Evolutionary conservation across 2,329 filamentous ascomycete species (phyloP), one percentile per base, ranked within the genome.

Genomic region (Sporothrix pseudoabietina): DNA sequence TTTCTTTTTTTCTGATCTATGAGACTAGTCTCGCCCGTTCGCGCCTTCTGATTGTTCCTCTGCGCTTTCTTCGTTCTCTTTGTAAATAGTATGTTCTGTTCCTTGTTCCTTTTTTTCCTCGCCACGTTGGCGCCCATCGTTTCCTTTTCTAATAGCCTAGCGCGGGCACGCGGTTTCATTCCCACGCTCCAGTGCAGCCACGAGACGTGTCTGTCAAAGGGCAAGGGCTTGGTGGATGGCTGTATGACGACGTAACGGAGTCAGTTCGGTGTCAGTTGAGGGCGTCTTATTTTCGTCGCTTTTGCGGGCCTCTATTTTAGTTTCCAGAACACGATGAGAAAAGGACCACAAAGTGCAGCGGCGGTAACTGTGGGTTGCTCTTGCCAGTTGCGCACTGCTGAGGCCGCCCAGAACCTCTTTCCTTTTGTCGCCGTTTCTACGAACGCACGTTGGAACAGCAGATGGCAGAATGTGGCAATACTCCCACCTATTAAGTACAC

Each of bases 101-200:
- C 39, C n/a, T 44, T 59, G 32, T 49, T 54, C 30, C 26, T 41
- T 30, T 71, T 30, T 71, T 71, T 71, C 30, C 39, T 39, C 63
- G 32, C 70, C 44, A 71, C 44, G 54, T 71, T 55, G 61, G 39
- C 39, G 61, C 61, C 61, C 61, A n/a, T 30, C 61, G 47, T 66
- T 30, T 30, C 39, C 35, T 65, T 65, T 47, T 16, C 10, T 44
- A 16, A 30, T 7, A 30, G 35, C 19, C 61, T 66, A 44, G 39
- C 39, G 61, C 32, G 57, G 8, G 32, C 57, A 10, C 22, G 32
- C 22, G 52, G 22, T 59, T 35, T 9, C 5, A 9, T 44, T 65
- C 10, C 8, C 39, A 19, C 10, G 19, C 39, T 65, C n/a, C 8
- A n/a, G 9, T 10, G 19, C 39, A 30, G 39, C 39, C 39, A 65